Percentiles rank a stretch among this genome's conserved stretches.
Evolutionary conservation across 2,329 filamentous ascomycete species (phyloP).

Genomic region (Ilyonectria sp.): DNA sequence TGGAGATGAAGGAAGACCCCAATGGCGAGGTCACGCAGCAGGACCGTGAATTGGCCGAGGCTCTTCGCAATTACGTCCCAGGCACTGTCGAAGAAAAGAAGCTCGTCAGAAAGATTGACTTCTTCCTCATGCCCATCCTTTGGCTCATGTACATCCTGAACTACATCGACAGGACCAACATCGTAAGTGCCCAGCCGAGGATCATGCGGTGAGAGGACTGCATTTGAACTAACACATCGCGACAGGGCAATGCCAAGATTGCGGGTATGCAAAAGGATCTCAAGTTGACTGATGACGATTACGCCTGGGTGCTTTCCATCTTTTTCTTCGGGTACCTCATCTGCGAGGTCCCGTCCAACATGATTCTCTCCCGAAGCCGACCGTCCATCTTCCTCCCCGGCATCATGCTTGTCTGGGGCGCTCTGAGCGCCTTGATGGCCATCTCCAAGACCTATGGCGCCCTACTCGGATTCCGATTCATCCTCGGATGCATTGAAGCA

Average conservation of each 20-base stretch:
- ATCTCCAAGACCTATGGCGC: conserved; percentile 62
- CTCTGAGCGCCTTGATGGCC: conserved; percentile 62
- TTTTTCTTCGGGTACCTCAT: conserved; percentile 70
- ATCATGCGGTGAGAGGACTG: too few species aligned
- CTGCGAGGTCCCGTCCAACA: conserved; percentile 69
- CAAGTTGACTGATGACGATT: conserved; percentile 12
- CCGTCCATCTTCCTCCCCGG: conserved; percentile 64
- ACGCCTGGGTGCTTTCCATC: conserved; percentile 19
- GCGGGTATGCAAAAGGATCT: conserved; percentile 25
- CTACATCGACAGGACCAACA: conserved; percentile 47
- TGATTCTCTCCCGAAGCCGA: conserved; percentile 63
- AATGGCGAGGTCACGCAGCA: background rate
- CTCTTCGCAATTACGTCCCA: conserved; percentile 17
- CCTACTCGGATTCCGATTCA: conserved; percentile 61
- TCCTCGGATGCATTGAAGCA: conserved; percentile 66
- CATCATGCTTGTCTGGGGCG: conserved; percentile 65
- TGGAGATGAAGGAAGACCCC: conserved; percentile 19
- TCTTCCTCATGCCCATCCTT: conserved; percentile 65
- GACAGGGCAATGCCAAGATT: conserved; percentile 29
- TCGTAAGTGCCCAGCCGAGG: conserved; percentile 30
- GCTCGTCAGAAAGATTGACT: conserved; percentile 61
- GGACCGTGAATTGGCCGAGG: background rate
- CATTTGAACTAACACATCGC: background rate
- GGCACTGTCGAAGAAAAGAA: conserved; percentile 49
- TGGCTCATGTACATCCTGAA: conserved; percentile 49